phyloP scores from a whole-genome alignment of 192 early-diverging fungal species.

The Umbelopsis vinacea region DNA sequence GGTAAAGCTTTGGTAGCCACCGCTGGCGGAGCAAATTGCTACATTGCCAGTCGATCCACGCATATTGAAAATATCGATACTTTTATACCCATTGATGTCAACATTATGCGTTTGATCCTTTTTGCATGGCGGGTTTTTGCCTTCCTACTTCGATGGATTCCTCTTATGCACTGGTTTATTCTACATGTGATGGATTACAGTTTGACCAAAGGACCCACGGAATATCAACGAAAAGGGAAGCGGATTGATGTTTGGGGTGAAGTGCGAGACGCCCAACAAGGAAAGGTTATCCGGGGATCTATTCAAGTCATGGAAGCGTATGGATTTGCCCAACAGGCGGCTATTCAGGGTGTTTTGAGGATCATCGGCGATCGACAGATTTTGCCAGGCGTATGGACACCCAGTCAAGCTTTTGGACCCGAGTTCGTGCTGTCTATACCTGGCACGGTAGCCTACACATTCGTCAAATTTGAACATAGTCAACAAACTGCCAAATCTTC shows the following conservation, averaged over 20 bases:
- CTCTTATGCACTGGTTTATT: slow-evolving; percentile 21
- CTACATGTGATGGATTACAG: slow-evolving; percentile 2
- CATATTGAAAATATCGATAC: slow-evolving; percentile 17
- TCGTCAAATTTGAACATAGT: slow-evolving; percentile 11
- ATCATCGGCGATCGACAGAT: not conserved
- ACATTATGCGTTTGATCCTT: slow-evolving; percentile 1
- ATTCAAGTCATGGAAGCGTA: slow-evolving; percentile 18
- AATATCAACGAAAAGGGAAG: slow-evolving; percentile 1
- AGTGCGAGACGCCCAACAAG: not conserved
- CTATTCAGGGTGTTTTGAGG: not conserved
- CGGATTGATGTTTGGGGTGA: slow-evolving; percentile 18
- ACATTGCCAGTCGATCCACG: slow-evolving; percentile 14
- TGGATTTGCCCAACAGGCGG: slow-evolving; percentile 7
- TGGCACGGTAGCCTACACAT: not conserved
- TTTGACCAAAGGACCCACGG: not conserved
- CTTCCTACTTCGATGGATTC: slow-evolving; percentile 4
- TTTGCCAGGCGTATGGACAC: slow-evolving; percentile 8
- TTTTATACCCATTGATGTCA: slow-evolving; percentile 8
- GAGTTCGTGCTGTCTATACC: slow-evolving; percentile 11
- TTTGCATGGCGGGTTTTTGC: slow-evolving; percentile 6
- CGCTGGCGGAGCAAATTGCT: slow-evolving; percentile 16
- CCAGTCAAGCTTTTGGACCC: slow-evolving; percentile 17
- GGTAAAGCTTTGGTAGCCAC: slow-evolving; percentile 7
- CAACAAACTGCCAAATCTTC: not conserved
- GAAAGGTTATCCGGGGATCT: not conserved